phyloP scores from a whole-genome alignment of 2,329 filamentous ascomycete species.

The Trichophyton equinum region DNA sequence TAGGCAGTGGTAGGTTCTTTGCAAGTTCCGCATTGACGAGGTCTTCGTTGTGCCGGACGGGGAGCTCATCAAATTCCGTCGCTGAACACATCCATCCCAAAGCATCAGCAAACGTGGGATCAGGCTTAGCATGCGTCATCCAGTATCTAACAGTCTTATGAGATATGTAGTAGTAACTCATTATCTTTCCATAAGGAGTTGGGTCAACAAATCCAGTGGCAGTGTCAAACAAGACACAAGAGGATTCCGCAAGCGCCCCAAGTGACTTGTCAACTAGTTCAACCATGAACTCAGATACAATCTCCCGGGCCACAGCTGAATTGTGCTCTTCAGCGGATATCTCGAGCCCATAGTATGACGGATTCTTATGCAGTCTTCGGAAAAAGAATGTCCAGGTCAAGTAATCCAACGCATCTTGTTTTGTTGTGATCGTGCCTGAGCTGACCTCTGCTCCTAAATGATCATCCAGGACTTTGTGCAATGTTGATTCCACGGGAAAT shows the following conservation, averaged over 20 bases:
- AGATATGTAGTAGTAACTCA: slow-evolving; percentile 98
- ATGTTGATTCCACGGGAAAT: slow-evolving; percentile 90
- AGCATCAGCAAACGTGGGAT: slow-evolving; percentile 67
- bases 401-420: slow-evolving; percentile 95
- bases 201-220: slow-evolving; percentile 75
- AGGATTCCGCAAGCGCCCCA: slow-evolving; percentile 65
- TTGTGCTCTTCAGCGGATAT: slow-evolving; percentile 89
- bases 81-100: slow-evolving; percentile 88
- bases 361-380: slow-evolving; percentile 90
- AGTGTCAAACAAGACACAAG: slow-evolving; percentile 67
- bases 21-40: slow-evolving; percentile 88
- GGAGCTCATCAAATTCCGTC: slow-evolving; percentile 92
- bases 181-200: slow-evolving; percentile 90
- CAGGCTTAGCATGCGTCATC: slow-evolving; percentile 58
- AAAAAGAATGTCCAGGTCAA: slow-evolving; percentile 99
- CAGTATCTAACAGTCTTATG: slow-evolving; percentile 88
- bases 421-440: slow-evolving; percentile 80
- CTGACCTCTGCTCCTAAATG: slow-evolving; percentile 92
- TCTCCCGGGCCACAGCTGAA: slow-evolving; percentile 67
- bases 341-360: slow-evolving; percentile 91
- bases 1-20: slow-evolving; percentile 60
- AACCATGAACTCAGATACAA: slow-evolving; percentile 91
- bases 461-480: slow-evolving; percentile 94
- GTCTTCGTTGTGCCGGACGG: slow-evolving; percentile 96
- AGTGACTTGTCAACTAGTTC: slow-evolving; percentile 81